Percentiles rank a stretch among this genome's conserved stretches.
These are phyloP conservation scores for Dunaliella salina DNA, from an alignment of 163 green algal species.

Conservation along the genomic window DNA sequence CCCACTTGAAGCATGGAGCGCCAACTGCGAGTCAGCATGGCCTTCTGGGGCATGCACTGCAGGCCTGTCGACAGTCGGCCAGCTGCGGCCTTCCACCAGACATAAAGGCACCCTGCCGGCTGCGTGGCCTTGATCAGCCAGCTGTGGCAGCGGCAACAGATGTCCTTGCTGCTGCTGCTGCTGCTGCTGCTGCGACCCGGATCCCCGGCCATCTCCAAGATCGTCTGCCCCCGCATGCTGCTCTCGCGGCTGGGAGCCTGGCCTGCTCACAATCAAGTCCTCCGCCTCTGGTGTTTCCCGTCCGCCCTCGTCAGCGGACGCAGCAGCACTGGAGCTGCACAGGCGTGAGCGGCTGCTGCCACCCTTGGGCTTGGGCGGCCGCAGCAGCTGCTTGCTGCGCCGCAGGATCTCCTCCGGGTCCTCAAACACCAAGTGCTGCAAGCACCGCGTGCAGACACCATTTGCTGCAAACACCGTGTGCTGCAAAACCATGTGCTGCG, in stretches of 20 bases:
- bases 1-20: no score
- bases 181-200: constrained; percentile 6
- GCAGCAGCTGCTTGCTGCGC: constrained; percentile 4
- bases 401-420: constrained; percentile 15
- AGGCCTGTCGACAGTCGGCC: no score
- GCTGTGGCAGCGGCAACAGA: background rate
- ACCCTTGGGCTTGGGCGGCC: background rate
- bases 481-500: no score
- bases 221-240: background rate
- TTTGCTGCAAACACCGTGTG: no score
- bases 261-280: constrained; percentile 5
- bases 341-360: background rate
- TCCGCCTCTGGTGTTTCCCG: background rate
- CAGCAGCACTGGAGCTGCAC: no score
- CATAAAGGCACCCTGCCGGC: no score
- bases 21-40: no score
- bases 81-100: no score
- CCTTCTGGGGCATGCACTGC: no score
- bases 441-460: background rate
- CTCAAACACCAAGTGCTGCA: constrained; percentile 22
- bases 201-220: constrained; percentile 4
- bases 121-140: no score
- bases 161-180: background rate
- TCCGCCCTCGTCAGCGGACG: background rate
- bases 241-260: constrained; percentile 9